Percentiles rank a stretch among this genome's conserved stretches.
Conservation (phyloP, 2,329 filamentous ascomycete genomes). For the Myriangium duriaei region DNA sequence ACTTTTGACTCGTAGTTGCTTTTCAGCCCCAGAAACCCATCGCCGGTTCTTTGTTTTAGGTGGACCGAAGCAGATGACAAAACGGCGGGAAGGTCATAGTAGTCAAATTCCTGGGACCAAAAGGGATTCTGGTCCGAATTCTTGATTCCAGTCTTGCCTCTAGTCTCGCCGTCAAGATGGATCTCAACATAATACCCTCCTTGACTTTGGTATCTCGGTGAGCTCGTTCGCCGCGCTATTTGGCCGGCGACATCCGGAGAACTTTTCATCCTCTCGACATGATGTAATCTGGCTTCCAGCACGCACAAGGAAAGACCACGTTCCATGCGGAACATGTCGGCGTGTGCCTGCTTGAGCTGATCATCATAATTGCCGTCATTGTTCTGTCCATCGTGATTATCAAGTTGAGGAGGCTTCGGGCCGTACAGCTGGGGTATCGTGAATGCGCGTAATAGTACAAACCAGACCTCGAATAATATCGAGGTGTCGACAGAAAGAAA, state of each 20-base stretch:
- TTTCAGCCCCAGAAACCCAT: slow-evolving; percentile 10
- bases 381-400: slow-evolving; percentile 17
- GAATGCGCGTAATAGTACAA: slow-evolving; percentile 80
- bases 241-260: slow-evolving; percentile 5
- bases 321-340: slow-evolving; percentile 56
- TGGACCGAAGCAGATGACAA: slow-evolving; percentile 58
- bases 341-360: slow-evolving; percentile 25
- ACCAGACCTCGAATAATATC: slow-evolving; percentile 94
- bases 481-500: slow-evolving; percentile 79
- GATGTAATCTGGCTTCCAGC: slow-evolving; percentile 32
- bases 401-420: slow-evolving; percentile 37
- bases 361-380: slow-evolving; percentile 13
- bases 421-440: slow-evolving; percentile 85
- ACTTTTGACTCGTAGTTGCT: slow-evolving; percentile 5
- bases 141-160: slow-evolving; percentile 63
- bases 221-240: slow-evolving; percentile 6
- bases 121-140: slow-evolving; percentile 61
- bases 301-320: slow-evolving; percentile 46
- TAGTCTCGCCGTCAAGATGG: slow-evolving; percentile 65
- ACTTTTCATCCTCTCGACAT: slow-evolving; percentile 7
- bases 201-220: slow-evolving; percentile 7
- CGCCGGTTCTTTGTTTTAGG: slow-evolving; percentile 48
- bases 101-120: slow-evolving; percentile 73
- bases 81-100: slow-evolving; percentile 57
- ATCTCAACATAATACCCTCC: slow-evolving; percentile 66